Evolutionary conservation across 768 basidiomycete genomes (phyloP), one percentile per base, ranked within the genome.

Genomic region (Russula compacta): DNA sequence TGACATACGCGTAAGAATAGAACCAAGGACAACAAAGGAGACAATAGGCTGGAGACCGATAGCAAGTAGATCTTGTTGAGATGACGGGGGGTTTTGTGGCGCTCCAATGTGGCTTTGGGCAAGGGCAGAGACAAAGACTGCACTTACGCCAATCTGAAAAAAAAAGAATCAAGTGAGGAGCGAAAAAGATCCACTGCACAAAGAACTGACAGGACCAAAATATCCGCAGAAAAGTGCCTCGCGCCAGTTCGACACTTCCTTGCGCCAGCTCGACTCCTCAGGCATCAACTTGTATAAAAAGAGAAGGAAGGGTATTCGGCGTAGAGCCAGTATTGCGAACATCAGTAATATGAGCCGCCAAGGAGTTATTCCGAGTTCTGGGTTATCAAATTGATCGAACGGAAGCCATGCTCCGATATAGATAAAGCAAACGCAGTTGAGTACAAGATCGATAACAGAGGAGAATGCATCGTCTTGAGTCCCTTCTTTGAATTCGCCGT

Each of bases 201-300:
- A 40, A 70, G 73, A 15, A 67, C 61, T 49, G 40, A 63, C 61
- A 24, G 61, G 61, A 83, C 87, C 94, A 70, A 95, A 98, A 76
- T 97, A 93, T 3, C 95, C 95, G 5, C 81, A 83, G 70, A 98
- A 97, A 4, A 93, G 64, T 0, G 95, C 95, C 73, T 98, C 92
- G 50, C 81, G 78, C 85, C 92, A 89, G 21, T 81, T 84, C 42
- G 73, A 71, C 66, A 98, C 89, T 29, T 29, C 24, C 24, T 3
- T 29, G 24, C 24, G 24, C 24, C 24, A 29, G 24, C 24, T 29
- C 24, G 24, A 29, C 24, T 29, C 24, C 71, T 98, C 95, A 0
- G 95, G 95, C 14, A 97, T 82, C 80, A 84, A 91, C 61, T 74
- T 81, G 68, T 95, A 94, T 2, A 97, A 75, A 3, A 83, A 67